Base-by-base conservation (phyloP, 768 basidiomycete species). In the Leccinum rimulosum region DNA sequence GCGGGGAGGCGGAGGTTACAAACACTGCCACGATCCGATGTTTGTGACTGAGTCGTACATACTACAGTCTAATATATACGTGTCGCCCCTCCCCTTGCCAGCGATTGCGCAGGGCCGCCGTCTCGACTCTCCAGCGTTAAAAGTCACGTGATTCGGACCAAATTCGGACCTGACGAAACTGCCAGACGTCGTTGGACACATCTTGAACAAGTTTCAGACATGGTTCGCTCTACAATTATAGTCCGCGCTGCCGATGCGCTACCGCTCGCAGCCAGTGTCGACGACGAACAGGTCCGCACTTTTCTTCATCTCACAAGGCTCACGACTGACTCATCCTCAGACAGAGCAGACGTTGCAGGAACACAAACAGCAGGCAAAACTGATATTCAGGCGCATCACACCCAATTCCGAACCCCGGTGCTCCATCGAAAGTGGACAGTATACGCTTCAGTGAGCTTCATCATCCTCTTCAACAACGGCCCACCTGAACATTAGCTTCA, bases 311-410 rank as follows among this genome's bases (percentile, higher is more conserved):
- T 25, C n/a, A 2, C 54, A 14, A 2, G 4, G 10, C 33, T 28
- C 12, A 27, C 35, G 22, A 45, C 52, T 61, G 59, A 70, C 52
- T 4, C 55, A 15, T 28, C 54, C 52, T 49, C 63, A 98, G 96
- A 97, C 93, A 64, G 95, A 98, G 74, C 89, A 91, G 70, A 82
- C 88, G 57, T 79, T 99, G 43, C 93, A 95, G 70, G 97, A 98
- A 75, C 94, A 98, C 80, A 99, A 99, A 73, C 96, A 98, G 66
- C 96, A 99, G 73, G 86, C 95, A 33, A 99, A 99, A 74, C 83
- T 99, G 66, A 89, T 99, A 67, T 98, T 98, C 73, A 84, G 95
- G 60, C 87, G 97, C 40, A 88, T 99, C 68, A 93, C 91, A 28
- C 86, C 93, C 49, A 95, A 98, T 73, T 88, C 92, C 22, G 97